Evolutionary conservation across 441 rosid genomes (phyloP).

Genomic region (Aleurites moluccanus): DNA sequence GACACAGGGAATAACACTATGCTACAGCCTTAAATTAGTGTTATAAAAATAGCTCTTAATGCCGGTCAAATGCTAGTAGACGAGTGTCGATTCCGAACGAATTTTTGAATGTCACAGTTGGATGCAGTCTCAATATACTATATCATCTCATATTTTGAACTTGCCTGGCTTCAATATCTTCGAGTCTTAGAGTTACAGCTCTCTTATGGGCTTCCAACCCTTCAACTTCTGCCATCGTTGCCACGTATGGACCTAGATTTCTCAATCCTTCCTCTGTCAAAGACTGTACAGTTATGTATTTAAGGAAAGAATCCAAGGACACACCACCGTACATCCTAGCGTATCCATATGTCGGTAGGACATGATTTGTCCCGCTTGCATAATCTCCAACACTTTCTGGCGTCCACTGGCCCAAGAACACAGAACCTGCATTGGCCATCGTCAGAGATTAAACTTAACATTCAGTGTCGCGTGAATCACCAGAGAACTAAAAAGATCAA

Average conservation of each 20-base stretch:
- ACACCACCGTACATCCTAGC: conserved; percentile 91
- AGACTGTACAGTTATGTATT: conserved; percentile 83
- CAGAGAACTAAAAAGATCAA: background rate
- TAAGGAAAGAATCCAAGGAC: conserved; percentile 78
- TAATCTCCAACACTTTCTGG: conserved; percentile 92
- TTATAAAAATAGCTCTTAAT: background rate
- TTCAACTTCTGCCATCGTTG: conserved; percentile 82
- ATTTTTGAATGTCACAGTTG: background rate
- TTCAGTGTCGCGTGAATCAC: background rate
- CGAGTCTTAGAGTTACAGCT: conserved; percentile 78
- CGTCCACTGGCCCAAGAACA: conserved; percentile 84
- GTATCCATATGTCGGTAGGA: conserved; percentile 87
- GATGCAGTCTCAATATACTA: background rate
- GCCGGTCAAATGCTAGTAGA: background rate
- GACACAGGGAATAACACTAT: background rate
- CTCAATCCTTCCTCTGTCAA: conserved; percentile 75
- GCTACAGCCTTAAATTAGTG: background rate
- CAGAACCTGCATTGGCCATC: conserved; percentile 54
- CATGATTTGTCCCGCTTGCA: conserved; percentile 93
- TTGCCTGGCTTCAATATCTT: conserved; percentile 63
- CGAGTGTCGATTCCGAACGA: background rate
- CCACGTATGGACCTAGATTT: conserved; percentile 79
- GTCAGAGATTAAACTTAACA: background rate
- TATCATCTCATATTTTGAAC: conserved; percentile 30
- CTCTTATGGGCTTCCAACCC: conserved; percentile 87